phyloP scores from a whole-genome alignment of 768 basidiomycete species.

The Boletellus emodensis region DNA sequence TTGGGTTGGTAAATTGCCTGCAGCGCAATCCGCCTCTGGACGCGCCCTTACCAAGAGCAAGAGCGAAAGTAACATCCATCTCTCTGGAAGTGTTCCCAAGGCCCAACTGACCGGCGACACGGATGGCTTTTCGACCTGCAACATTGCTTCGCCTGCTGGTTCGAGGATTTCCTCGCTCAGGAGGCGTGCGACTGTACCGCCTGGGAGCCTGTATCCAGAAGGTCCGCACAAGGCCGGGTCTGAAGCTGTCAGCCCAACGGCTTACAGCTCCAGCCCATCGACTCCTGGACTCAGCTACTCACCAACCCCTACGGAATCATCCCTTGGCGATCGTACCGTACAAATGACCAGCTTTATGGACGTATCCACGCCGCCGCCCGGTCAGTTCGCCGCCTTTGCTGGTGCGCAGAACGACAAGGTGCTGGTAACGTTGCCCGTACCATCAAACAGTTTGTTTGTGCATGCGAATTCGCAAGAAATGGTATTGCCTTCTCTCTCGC shows the following conservation, averaged over 20 bases:
- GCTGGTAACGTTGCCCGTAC: constrained; percentile 15
- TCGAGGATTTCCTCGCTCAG: constrained; percentile 29
- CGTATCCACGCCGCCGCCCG: constrained; percentile 32
- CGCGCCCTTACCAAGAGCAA: constrained; percentile 47
- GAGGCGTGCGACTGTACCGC: constrained; percentile 42
- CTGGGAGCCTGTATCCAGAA: constrained; percentile 27
- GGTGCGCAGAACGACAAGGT: constrained; percentile 36
- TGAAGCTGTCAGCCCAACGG: constrained; percentile 24
- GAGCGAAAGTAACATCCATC: constrained; percentile 43
- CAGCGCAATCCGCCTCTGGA: constrained; percentile 29
- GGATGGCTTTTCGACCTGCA: constrained; percentile 2
- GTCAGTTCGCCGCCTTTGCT: constrained; percentile 34
- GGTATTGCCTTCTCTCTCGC: constrained; percentile 3
- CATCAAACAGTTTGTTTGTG: constrained; percentile 18
- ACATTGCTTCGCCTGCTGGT: constrained; percentile 12
- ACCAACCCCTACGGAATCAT: constrained; percentile 57
- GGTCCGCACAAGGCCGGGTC: constrained; percentile 3
- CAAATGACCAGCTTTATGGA: constrained; percentile 55
- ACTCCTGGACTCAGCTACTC: constrained; percentile 58
- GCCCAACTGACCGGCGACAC: not conserved
- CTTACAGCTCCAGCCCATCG: constrained; percentile 38
- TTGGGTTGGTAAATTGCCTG: constrained; percentile 77
- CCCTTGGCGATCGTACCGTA: constrained; percentile 50
- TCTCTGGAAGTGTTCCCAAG: not conserved
- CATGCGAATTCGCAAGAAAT: constrained; percentile 17